Conservation (phyloP, 192 early-diverging fungal species). For the Podila verticillata region DNA sequence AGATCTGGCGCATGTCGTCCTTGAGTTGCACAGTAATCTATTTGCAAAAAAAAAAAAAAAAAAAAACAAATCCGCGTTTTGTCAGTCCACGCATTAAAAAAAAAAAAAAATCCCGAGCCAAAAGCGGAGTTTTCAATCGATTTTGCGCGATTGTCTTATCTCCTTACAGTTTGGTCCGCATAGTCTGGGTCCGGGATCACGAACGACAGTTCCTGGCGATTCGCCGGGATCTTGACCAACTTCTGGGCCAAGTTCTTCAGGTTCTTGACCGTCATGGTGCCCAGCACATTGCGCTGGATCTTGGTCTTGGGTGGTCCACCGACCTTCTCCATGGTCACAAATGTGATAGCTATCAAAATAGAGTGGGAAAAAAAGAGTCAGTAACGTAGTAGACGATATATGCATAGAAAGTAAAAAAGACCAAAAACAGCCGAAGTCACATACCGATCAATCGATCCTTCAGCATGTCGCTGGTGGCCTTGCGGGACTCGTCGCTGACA, state of each 20-base stretch:
- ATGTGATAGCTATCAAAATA: conserved; percentile 31
- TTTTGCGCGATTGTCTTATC: background rate
- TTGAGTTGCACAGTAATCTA: conserved; percentile 37
- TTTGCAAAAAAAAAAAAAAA: background rate
- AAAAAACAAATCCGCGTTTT: background rate
- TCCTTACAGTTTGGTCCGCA: background rate
- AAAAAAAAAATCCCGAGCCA: background rate
- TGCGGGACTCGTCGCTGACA: conserved; percentile 30
- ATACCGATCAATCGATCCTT: conserved; percentile 57
- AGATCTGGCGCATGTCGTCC: conserved; percentile 61
- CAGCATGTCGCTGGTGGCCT: conserved; percentile 50
- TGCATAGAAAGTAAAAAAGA: too few relatives aligned
- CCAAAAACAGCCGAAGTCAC: too few relatives aligned
- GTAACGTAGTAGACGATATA: too few relatives aligned
- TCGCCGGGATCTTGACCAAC: conserved; percentile 52
- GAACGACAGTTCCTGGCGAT: conserved; percentile 52
- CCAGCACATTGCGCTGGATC: conserved; percentile 44
- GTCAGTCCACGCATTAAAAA: background rate
- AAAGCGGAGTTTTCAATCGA: conserved; percentile 4
- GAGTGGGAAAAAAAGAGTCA: too few relatives aligned
- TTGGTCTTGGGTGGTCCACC: conserved; percentile 19
- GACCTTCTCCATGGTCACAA: conserved; percentile 22
- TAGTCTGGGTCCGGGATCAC: conserved; percentile 36
- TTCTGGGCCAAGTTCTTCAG: conserved; percentile 62
- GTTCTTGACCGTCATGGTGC: conserved; percentile 60